Base-by-base conservation (phyloP, 164 flowering plant species). In the Macadamia integrifolia region DNA sequence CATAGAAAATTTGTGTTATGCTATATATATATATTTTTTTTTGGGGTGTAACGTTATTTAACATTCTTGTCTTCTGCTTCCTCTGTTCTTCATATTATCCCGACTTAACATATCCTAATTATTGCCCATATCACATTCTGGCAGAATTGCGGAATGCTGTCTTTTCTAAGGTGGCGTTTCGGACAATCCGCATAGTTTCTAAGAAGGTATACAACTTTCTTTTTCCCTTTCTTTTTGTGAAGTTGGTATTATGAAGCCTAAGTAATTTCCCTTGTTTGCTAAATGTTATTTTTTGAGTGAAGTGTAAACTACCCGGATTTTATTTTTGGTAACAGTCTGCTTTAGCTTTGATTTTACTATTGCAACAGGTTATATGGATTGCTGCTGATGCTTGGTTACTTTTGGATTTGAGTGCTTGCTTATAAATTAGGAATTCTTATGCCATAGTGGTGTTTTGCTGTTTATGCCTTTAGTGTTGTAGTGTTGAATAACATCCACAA, bases 61-160 rank as follows among this genome's bases (percentile, higher is more conserved):
- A 32, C 31, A 50, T 17, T 8, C 10, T 52, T 42, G 28, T 13
- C 13, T 52, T 66, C 32, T 57, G 46, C 9, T 29, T 11, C 11
- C 40, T 28, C 1, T 18, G 3, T 1, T 32, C 6, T 67, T 57
- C 31, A 40, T 14, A 55, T 31, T 53, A 18, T 42, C 49, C 49
- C 31, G 40, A 10, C 61, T 28, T 23, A 23, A 23, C 11, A 28
- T 61, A 55, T 30, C 46, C 72, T 70, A 40, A 60, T 48, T 10
- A 9, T 62, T 59, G 49, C 58, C 56, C 42, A 57, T 61, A 28
- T 31, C 40, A 55, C 29, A 9, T 71, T 62, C 62, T 63, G 61
- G 72, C 81, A 95, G 99, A 95, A 76, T 66, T 95, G 74, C 89
- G 99, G 65, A 95, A 88, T 74, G 99, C 98, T 62, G 87, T 95